Base-by-base conservation (phyloP, 2,329 filamentous ascomycete genomes). In the Dactylellina cionopaga region DNA sequence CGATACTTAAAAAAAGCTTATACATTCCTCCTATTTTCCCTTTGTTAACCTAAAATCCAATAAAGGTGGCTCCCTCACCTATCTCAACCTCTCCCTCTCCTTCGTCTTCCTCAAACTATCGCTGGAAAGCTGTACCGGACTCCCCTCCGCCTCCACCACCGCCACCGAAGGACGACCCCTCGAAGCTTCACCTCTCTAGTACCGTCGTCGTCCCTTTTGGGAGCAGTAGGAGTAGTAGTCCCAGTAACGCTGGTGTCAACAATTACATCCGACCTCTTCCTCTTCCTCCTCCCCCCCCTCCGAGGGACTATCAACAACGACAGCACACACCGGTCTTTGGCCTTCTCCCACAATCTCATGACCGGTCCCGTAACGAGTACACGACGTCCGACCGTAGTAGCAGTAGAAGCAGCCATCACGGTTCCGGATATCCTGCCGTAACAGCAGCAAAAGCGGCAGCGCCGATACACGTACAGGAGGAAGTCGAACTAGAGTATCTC, bases 1-100 rank as follows among this genome's bases (percentile, higher is more conserved):
- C 59, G 17, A 7, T 29, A 11, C 13, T 41, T 49, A 47, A 31
- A 56, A 22, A 31, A 56, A 43, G 52, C 52, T 56, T 56, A 51
- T 25, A 51, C 35, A 39, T 52, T 27, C 27, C 25, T 37, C n/a
- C 7, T 44, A n/a, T n/a, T 44, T 44, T 3, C 41, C n/a, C 10
- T 17, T 10, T 17, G 10, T 25, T 29, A 4, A n/a, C n/a, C n/a
- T n/a, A 27, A 58, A 49, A 68, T 37, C 46, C 44, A 51, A 60
- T 44, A 70, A 72, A 72, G 68, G 59, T 72, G 68, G 68, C 68
- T 72, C 68, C 68, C 59, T 72, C 59, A 72, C 68, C 68, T 46
- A 65, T 65, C 25, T 65, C 68, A 55, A 72, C 68, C 52, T 60
- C 68, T 64, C 59, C 68, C 41, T 64, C 68, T 59, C 68, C 68